Evolutionary conservation across 192 early-diverging fungal species (phyloP).

Genomic region (Backusella psychrophila): DNA sequence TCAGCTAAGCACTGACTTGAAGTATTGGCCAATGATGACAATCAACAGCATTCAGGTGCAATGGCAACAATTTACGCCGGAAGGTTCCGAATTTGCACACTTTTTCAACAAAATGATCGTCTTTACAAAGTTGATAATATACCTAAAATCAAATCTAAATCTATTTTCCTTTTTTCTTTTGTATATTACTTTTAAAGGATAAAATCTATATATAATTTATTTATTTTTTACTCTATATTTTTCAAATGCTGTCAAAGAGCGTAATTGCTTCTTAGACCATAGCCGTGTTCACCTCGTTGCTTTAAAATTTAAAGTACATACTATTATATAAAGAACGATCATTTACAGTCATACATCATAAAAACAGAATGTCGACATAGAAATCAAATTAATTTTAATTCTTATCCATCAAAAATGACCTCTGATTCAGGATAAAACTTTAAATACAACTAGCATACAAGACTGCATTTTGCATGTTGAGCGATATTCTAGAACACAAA

Average conservation of each 20-base stretch:
- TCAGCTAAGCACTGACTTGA: background rate
- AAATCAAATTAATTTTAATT: background rate
- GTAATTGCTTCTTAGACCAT: background rate
- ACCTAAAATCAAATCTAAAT: background rate
- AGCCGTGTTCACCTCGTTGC: background rate
- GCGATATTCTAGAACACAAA: background rate
- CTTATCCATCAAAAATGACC: background rate
- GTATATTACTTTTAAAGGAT: background rate
- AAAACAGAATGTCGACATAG: background rate
- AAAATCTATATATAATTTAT: background rate
- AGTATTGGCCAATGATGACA: background rate
- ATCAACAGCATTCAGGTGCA: conserved; percentile 13
- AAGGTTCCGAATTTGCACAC: background rate
- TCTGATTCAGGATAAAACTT: no score
- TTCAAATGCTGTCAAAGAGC: no score
- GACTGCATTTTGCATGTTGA: background rate
- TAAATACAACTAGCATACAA: background rate
- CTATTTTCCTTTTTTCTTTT: background rate
- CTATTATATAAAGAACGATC: background rate
- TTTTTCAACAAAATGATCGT: background rate
- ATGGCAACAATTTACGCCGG: background rate
- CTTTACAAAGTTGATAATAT: background rate
- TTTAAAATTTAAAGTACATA: background rate
- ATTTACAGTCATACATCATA: background rate
- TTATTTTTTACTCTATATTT: no score